Evolutionary conservation across 108 stramenopile species (phyloP), one percentile per base, ranked within the genome.

Genomic region (Parietichytrium sp.): DNA sequence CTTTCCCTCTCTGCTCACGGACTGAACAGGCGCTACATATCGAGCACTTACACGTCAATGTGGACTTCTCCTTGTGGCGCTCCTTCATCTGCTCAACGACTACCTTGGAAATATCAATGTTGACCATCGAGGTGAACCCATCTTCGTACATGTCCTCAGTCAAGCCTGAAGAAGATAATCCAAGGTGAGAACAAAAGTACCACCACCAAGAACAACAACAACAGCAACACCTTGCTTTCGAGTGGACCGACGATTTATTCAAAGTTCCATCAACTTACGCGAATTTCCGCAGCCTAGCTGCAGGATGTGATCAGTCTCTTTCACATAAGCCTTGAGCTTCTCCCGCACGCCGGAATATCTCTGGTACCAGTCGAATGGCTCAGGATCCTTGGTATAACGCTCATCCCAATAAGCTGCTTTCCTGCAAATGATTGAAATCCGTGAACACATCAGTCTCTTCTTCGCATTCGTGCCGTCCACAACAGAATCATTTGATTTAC

Each of bases 341-440:
- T 90, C 90, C 85, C 88, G 83, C 45, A 87, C 27, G 18, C 88
- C 86, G 3, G 84, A 84, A 48, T 87, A 87, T 16, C 88, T 38
- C 81, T 92, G 92, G 86, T 90, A 92, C 92, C 92, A 92, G 54
- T 92, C 92, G 79, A 92, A 92, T 20, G 91, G 87, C 81, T 92
- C 92, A 10, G 92, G 91, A 33, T 92, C 92, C 84, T 84, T 88
- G 82, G 61, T 72, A 42, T 72, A 72, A n/a, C n/a, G n/a, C n/a
- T n/a, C n/a, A n/a, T n/a, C n/a, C n/a, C n/a, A n/a, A n/a, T n/a
- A n/a, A n/a, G n/a, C n/a, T n/a, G n/a, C n/a, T n/a, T n/a, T n/a
- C n/a, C n/a, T n/a, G n/a, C n/a, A n/a, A n/a, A n/a, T n/a, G n/a
- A n/a, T n/a, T n/a, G n/a, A n/a, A n/a, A n/a, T n/a, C n/a, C n/a